Evolutionary conservation across 2,329 filamentous ascomycete genomes (phyloP).

Genomic region (Fusarium papillatum): DNA sequence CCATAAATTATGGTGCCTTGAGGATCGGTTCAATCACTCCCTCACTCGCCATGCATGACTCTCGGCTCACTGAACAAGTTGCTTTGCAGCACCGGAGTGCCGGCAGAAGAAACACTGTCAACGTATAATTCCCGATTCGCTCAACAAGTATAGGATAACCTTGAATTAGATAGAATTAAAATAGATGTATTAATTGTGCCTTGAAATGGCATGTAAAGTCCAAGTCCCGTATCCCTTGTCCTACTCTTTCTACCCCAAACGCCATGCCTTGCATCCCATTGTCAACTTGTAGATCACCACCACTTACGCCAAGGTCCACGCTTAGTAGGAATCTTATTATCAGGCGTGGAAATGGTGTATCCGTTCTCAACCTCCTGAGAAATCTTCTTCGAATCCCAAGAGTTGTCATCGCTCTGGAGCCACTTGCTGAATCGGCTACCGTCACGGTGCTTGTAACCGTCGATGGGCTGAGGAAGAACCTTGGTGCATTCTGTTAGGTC

Average conservation of each 20-base stretch:
- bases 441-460: conserved; percentile 33
- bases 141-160: neutral
- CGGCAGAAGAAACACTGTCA: too few relatives aligned
- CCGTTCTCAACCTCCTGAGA: conserved; percentile 40
- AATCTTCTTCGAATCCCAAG: conserved; percentile 43
- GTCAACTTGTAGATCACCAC: conserved; percentile 17
- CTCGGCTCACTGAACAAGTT: neutral
- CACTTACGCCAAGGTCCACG: conserved; percentile 34
- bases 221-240: conserved; percentile 14
- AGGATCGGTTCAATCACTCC: neutral
- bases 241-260: conserved; percentile 1
- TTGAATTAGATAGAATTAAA: neutral
- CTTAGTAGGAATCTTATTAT: conserved; percentile 37
- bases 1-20: neutral
- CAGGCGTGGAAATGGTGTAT: conserved; percentile 38
- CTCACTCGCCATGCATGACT: neutral
- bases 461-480: conserved; percentile 56
- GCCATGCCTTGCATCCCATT: neutral
- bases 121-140: neutral
- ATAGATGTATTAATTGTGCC: neutral
- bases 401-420: conserved; percentile 44
- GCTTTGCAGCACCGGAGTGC: too few relatives aligned
- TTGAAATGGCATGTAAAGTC: conserved; percentile 2
- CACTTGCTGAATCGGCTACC: conserved; percentile 42
- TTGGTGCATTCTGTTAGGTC: conserved; percentile 67